Conservation (phyloP, 2,329 filamentous ascomycete genomes). For the Paramyrothecium roridum region DNA sequence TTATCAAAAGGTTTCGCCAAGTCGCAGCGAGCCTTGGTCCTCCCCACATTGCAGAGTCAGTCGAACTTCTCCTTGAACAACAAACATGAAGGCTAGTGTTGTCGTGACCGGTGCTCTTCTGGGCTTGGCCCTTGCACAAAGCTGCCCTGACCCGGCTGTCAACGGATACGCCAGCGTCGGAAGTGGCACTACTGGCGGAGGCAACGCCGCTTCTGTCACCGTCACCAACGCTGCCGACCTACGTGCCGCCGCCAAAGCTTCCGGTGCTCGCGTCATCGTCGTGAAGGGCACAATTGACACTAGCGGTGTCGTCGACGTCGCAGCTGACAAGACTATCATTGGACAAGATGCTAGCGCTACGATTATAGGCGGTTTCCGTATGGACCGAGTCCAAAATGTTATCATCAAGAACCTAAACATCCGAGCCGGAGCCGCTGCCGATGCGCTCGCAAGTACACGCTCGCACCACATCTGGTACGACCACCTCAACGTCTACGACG, state of each 20-base stretch:
- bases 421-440: not conserved
- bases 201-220: not conserved
- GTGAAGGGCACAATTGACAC: not conserved
- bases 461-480: conserved; percentile 1
- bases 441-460: not conserved
- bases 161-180: not conserved
- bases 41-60: too few relatives aligned
- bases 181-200: not conserved
- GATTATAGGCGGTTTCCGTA: not conserved
- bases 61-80: too few relatives aligned
- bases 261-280: not conserved
- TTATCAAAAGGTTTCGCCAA: too few relatives aligned
- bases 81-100: too few relatives aligned
- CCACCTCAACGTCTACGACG: not conserved
- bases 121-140: not conserved
- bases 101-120: not conserved
- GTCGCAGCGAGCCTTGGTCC: too few relatives aligned
- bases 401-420: not conserved
- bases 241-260: not conserved
- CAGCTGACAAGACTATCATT: not conserved
- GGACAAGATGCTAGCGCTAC: not conserved
- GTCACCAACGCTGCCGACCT: not conserved
- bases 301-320: not conserved
- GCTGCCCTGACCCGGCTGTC: not conserved
- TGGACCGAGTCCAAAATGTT: not conserved